phyloP scores from a whole-genome alignment of 1,284 basidiomycete genomes.

The Thecaphora frezii region DNA sequence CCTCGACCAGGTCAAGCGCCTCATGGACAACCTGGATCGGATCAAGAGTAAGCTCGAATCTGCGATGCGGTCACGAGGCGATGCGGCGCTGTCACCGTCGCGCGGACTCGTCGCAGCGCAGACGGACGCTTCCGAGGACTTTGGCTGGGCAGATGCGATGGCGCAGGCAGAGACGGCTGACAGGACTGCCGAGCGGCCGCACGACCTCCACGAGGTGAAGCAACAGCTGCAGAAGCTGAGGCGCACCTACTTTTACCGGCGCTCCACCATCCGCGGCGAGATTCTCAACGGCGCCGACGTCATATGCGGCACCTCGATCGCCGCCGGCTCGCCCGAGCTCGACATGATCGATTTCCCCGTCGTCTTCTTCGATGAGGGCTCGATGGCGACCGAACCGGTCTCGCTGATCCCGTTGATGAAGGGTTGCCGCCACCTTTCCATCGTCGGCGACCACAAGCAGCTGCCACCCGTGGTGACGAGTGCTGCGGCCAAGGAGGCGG shows the following conservation, averaged over 20 bases:
- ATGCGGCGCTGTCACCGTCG: too few relatives aligned
- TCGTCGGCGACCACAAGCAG: slow-evolving; percentile 96
- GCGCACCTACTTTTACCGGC: slow-evolving; percentile 45
- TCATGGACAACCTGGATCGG: slow-evolving; percentile 23
- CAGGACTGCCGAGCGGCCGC: slow-evolving; percentile 15
- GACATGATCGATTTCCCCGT: slow-evolving; percentile 79
- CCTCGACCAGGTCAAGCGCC: slow-evolving; percentile 59
- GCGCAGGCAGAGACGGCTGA: slow-evolving; percentile 1
- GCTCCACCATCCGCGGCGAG: slow-evolving; percentile 54
- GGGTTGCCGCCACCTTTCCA: slow-evolving; percentile 72
- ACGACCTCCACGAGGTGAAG: slow-evolving; percentile 33
- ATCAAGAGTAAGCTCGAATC: slow-evolving; percentile 26
- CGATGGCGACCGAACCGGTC: slow-evolving; percentile 86
- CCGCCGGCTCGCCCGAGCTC: slow-evolving; percentile 31
- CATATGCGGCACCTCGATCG: slow-evolving; percentile 58
- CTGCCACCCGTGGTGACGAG: slow-evolving; percentile 81
- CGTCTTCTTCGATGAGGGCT: slow-evolving; percentile 90
- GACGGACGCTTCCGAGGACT: too few relatives aligned
- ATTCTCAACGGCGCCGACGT: slow-evolving; percentile 60
- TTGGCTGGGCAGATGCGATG: neutral
- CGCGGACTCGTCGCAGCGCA: too few relatives aligned
- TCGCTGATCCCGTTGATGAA: slow-evolving; percentile 61
- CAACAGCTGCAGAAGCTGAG: slow-evolving; percentile 40
- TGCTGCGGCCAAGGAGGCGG: slow-evolving; percentile 65
- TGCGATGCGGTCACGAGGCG: neutral